These are phyloP conservation scores for Nemania abortiva DNA, from an alignment of 2,329 filamentous ascomycete species.

Conservation along the genomic window DNA sequence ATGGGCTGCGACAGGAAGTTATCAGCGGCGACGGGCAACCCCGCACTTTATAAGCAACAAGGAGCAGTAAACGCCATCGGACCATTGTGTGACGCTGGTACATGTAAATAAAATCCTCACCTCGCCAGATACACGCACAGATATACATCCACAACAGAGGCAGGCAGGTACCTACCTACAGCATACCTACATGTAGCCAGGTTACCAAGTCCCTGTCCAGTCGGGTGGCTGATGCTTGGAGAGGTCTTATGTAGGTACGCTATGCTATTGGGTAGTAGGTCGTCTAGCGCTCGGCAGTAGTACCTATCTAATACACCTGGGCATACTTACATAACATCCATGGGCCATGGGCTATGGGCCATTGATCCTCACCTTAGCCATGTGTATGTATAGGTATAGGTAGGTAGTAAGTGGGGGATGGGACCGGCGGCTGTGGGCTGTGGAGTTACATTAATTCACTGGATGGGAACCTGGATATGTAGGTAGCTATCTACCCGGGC, in stretches of 20 bases:
- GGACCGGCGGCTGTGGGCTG: not conserved
- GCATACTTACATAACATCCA: not conserved
- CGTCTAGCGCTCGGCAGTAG: conserved; percentile 1
- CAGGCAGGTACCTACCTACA: not conserved
- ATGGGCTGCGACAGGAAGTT: conserved; percentile 3
- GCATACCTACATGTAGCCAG: no score
- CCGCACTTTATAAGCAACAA: conserved; percentile 41
- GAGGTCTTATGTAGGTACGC: conserved; percentile 13
- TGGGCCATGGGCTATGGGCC: no score
- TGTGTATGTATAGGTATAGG: not conserved
- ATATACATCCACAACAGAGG: not conserved
- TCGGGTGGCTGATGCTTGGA: conserved; percentile 8
- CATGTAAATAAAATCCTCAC: conserved; percentile 8
- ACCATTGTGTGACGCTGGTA: conserved; percentile 33
- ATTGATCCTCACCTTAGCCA: not conserved
- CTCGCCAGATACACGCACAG: conserved; percentile 8
- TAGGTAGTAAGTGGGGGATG: not conserved
- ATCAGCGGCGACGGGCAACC: conserved; percentile 32
- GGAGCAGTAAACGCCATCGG: conserved; percentile 23
- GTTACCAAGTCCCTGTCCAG: not conserved
- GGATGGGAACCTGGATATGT: not conserved
- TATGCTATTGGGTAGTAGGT: not conserved
- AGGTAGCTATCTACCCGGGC: not conserved
- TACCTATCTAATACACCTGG: not conserved
- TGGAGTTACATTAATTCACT: not conserved